A percentile compares a stretch with the other conserved stretches of the same genome.
Evolutionary conservation across 805 yeast genomes (phyloP).

Genomic region (Kregervanrija pseudodelftensis): DNA sequence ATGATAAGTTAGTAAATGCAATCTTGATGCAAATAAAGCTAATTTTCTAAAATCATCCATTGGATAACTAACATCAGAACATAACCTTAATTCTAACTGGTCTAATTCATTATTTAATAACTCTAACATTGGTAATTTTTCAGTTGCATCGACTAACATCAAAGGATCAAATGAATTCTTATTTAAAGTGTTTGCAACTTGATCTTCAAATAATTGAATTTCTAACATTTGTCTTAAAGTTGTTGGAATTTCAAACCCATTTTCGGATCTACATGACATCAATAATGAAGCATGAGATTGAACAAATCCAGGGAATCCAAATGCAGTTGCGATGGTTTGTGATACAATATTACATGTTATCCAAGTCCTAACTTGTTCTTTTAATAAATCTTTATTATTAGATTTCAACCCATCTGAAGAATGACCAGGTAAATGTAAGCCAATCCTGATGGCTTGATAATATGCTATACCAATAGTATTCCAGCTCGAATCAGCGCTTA

Average conservation of each 20-base stretch:
- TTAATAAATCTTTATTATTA: conserved; percentile 40
- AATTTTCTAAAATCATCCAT: conserved; percentile 67
- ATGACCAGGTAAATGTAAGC: conserved; percentile 76
- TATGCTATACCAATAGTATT: conserved; percentile 89
- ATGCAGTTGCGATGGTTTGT: conserved; percentile 83
- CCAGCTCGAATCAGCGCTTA: conserved; percentile 95
- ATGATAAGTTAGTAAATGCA: conserved; percentile 78
- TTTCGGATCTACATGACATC: conserved; percentile 42
- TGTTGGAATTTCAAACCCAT: conserved; percentile 41
- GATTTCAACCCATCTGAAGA: conserved; percentile 41
- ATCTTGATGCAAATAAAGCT: conserved; percentile 62
- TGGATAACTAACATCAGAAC: conserved; percentile 30
- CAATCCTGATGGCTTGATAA: conserved; percentile 87
- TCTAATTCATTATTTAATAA: conserved; percentile 67
- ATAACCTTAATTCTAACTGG: conserved; percentile 58
- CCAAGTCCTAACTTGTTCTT: conserved; percentile 89
- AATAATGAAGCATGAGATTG: conserved; percentile 70
- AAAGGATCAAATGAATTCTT: conserved; percentile 60
- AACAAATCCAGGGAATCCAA: conserved; percentile 92
- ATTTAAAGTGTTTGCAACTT: conserved; percentile 69
- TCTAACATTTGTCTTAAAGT: conserved; percentile 72
- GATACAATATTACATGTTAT: conserved; percentile 85
- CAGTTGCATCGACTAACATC: conserved; percentile 60
- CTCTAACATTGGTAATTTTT: conserved; percentile 66
- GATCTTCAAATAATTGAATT: conserved; percentile 81